These are phyloP conservation scores for Gossypium aridum DNA, from an alignment of 441 rosid genomes.

Conservation along the genomic window DNA sequence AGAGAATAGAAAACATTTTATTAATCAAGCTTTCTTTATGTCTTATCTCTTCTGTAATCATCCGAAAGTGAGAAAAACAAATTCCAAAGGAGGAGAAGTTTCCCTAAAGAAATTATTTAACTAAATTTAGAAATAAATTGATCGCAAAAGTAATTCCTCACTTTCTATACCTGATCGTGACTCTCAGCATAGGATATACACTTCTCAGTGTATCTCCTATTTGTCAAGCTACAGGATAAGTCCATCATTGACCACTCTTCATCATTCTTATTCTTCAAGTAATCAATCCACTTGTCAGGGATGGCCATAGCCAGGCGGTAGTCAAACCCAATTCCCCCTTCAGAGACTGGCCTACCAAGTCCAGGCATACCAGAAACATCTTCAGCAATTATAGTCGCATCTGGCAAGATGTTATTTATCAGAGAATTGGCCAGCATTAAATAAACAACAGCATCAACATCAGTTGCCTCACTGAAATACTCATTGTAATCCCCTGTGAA, in stretches of 20 bases:
- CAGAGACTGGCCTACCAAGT: slow-evolving; percentile 57
- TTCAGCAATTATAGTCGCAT: slow-evolving; percentile 75
- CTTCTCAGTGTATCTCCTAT: slow-evolving; percentile 75
- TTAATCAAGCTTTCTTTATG: background rate
- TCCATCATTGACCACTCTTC: slow-evolving; percentile 79
- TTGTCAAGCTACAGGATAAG: slow-evolving; percentile 51
- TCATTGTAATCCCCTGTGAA: slow-evolving; percentile 63
- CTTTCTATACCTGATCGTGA: slow-evolving; percentile 68
- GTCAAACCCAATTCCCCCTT: slow-evolving; percentile 66
- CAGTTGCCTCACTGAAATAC: slow-evolving; percentile 72
- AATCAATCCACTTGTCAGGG: slow-evolving; percentile 86
- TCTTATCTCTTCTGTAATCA: background rate
- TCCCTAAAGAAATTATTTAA: background rate
- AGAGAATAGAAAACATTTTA: background rate
- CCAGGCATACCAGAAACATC: slow-evolving; percentile 94
- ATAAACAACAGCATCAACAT: slow-evolving; percentile 79
- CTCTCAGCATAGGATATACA: slow-evolving; percentile 82
- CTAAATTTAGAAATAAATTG: slow-evolving; percentile 5
- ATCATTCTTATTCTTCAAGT: slow-evolving; percentile 68
- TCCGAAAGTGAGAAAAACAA: background rate
- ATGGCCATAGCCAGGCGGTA: slow-evolving; percentile 85
- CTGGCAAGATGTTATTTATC: slow-evolving; percentile 57
- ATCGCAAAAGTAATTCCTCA: slow-evolving; percentile 7
- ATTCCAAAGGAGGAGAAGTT: background rate
- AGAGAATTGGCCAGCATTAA: slow-evolving; percentile 71